phyloP scores from a whole-genome alignment of 176 grass and related monocot genomes.

The Eleusine indica region DNA sequence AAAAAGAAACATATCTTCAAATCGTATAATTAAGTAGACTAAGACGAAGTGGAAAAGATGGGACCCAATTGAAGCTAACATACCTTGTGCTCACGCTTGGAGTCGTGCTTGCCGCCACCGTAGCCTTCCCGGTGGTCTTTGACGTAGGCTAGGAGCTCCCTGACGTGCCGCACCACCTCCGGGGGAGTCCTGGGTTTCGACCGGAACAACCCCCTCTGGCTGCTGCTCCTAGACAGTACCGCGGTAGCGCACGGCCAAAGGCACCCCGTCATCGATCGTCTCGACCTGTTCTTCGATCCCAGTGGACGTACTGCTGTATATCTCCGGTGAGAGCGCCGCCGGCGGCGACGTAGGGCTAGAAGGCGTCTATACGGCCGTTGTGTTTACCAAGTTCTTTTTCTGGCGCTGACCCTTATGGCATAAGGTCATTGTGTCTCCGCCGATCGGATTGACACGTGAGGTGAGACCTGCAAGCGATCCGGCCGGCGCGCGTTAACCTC shows the following conservation, averaged over 20 bases:
- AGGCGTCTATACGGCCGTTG: neutral
- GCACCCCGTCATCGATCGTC: slow-evolving; percentile 35
- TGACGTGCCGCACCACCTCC: slow-evolving; percentile 39
- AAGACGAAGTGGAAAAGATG: neutral
- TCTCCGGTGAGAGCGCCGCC: neutral
- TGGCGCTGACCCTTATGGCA: too few species aligned
- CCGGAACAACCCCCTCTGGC: slow-evolving; percentile 23
- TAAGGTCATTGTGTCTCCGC: too few species aligned
- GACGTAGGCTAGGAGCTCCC: slow-evolving; percentile 28
- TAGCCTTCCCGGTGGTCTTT: neutral
- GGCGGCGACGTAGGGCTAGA: neutral
- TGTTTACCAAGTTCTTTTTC: neutral
- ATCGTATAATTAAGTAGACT: too few species aligned
- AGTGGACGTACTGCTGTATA: neutral
- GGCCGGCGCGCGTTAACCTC: too few species aligned
- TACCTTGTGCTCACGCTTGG: slow-evolving; percentile 43
- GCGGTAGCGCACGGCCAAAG: slow-evolving; percentile 45
- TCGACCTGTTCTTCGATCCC: too few species aligned
- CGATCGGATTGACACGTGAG: too few species aligned
- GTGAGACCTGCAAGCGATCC: too few species aligned
- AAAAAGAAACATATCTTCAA: too few species aligned
- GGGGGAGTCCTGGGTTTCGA: slow-evolving; percentile 27
- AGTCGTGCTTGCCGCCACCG: slow-evolving; percentile 9
- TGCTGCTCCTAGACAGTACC: neutral
- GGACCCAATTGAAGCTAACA: neutral